Base-by-base conservation (phyloP, 2,329 filamentous ascomycete species). In the Fusarium setosum region DNA sequence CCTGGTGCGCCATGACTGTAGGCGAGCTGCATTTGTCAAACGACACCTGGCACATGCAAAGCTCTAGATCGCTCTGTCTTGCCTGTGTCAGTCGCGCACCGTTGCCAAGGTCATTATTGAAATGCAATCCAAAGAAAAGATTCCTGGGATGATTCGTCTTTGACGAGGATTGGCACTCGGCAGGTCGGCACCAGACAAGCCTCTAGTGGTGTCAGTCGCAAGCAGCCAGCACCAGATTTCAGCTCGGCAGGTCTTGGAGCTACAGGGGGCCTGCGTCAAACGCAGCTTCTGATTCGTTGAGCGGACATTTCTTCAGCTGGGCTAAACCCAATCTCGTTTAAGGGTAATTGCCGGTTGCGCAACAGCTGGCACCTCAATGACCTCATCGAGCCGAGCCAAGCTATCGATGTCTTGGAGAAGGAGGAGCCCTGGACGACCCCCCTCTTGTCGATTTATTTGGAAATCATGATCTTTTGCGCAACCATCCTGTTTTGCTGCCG, bases 331-430 rank as follows among this genome's bases (percentile, higher is more conserved):
- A 53, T 50, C 2, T 23, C 29, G 63, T 64, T 32, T 31, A 55
- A 45, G 45, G 41, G 58, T 55, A 20, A 40, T 48, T 44, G 50
- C 50, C 50, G 50, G 8, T 7, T 53, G 12, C 50, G 35, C 24
- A 17, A 29, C 37, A 56, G 45, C 40, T 61, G 55, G 63, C 60
- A 47, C 38, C 40, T 68, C 56, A 41, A 68, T 67, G 64, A 67
- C 60, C 56, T 67, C 64, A 67, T 61, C 26, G 24, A 52, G 35
- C 31, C 40, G 11, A 17, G 63, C 63, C 51, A 67, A 65, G 60
- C n/a, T n/a, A n/a, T n/a, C n/a, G n/a, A 61, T 67, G 64, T 65
- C 64, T 67, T 67, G 59, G 59, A 53, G 59, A 10, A 52, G 35
- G 48, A 49, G 59, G 59, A 64, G 65, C 59, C 63, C 40, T 26